Conservation (phyloP, 2,329 filamentous ascomycete genomes). For the Juglanconis sp. region DNA sequence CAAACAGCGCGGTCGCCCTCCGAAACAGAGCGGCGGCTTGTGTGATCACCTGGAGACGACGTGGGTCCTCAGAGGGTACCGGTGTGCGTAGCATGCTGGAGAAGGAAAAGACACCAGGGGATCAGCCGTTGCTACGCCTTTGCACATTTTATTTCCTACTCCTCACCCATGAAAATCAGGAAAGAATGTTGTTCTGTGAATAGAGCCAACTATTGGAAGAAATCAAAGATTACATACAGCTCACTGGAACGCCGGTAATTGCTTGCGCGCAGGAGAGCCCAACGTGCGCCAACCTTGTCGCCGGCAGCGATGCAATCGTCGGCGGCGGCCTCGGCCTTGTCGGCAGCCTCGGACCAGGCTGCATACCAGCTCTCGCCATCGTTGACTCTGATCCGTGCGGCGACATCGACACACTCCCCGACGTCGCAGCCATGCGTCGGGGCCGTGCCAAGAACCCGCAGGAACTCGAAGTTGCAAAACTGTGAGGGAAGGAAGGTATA, state of each 20-base stretch:
- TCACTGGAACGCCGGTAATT: constrained; percentile 38
- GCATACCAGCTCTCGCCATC: constrained; percentile 38
- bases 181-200: no score
- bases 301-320: constrained; percentile 29
- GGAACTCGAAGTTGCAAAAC: constrained; percentile 42
- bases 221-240: background rate
- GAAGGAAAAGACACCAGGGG: no score
- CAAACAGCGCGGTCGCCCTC: constrained; percentile 27
- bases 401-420: constrained; percentile 37
- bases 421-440: constrained; percentile 35
- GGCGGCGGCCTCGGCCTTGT: constrained; percentile 32
- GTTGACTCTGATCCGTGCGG: constrained; percentile 32
- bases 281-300: constrained; percentile 28
- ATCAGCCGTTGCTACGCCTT: no score
- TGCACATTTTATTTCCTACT: no score
- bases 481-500: background rate
- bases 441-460: constrained; percentile 37
- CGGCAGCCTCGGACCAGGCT: constrained; percentile 30
- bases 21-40: constrained; percentile 19
- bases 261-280: constrained; percentile 36
- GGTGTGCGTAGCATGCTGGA: background rate
- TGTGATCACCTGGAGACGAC: background rate
- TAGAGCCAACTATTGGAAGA: no score
- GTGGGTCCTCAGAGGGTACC: background rate
- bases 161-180: no score